Evolutionary conservation across 371 early-diverging fungal genomes (phyloP).

Genomic region (Zopfochytrium polystomum): DNA sequence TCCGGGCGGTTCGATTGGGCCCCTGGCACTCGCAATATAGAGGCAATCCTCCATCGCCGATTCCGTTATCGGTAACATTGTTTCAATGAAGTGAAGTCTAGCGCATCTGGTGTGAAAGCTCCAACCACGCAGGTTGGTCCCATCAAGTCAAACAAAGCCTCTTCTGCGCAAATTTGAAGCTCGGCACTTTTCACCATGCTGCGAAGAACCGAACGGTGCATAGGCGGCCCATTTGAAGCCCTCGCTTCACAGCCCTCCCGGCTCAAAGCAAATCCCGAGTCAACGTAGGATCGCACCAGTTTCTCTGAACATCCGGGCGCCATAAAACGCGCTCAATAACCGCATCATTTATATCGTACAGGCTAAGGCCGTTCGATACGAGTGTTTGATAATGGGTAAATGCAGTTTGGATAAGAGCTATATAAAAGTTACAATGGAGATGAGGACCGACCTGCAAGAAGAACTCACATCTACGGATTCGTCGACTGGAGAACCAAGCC

Average conservation of each 20-base stretch:
- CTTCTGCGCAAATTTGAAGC: constrained; percentile 30
- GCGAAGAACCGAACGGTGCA: constrained; percentile 27
- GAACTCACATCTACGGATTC: constrained; percentile 38
- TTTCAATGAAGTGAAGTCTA: constrained; percentile 30
- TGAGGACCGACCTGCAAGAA: background rate
- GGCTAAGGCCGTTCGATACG: constrained; percentile 32
- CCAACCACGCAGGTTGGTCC: constrained; percentile 36
- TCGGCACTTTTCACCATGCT: constrained; percentile 3
- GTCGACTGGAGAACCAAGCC: constrained; percentile 34
- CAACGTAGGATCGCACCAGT: constrained; percentile 28
- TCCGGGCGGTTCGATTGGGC: constrained; percentile 26
- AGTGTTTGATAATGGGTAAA: constrained; percentile 29
- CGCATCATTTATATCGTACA: constrained; percentile 35
- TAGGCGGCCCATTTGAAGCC: constrained; percentile 34
- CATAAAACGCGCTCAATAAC: constrained; percentile 43
- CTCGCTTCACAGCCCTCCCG: constrained; percentile 29
- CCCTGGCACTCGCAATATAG: constrained; percentile 33
- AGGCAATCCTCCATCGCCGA: constrained; percentile 27
- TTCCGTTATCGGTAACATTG: constrained; percentile 30
- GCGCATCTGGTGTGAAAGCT: constrained; percentile 32
- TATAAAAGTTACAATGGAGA: background rate
- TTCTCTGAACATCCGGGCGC: constrained; percentile 32
- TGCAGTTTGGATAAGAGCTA: constrained; percentile 36
- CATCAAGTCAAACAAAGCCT: constrained; percentile 41
- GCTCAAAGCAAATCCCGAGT: constrained; percentile 37